phyloP scores from a whole-genome alignment of 768 basidiomycete genomes.

The Mrakia gelida region DNA sequence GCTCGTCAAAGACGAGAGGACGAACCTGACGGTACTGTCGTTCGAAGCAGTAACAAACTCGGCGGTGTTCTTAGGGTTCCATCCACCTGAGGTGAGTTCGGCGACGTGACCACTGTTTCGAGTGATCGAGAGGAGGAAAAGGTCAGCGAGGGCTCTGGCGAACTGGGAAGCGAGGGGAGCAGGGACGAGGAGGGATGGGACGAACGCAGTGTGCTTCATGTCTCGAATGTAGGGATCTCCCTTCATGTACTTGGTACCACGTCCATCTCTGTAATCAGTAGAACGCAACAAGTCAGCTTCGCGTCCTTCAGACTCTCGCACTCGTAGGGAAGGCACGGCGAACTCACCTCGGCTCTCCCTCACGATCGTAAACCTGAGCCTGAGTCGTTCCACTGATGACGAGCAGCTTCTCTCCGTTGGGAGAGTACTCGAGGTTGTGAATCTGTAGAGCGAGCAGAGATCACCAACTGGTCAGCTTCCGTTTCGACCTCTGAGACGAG shows the following conservation, averaged over 20 bases:
- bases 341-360: conserved; percentile 82
- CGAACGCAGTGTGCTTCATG: conserved; percentile 97
- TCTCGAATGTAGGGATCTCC: conserved; percentile 98
- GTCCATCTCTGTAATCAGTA: not conserved
- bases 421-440: conserved; percentile 83
- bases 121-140: conserved; percentile 28
- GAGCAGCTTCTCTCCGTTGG: conserved; percentile 77
- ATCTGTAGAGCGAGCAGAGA: conserved; percentile 53
- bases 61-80: conserved; percentile 83
- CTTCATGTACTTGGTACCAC: conserved; percentile 57
- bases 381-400: conserved; percentile 83
- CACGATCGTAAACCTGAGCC: conserved; percentile 81
- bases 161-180: not conserved
- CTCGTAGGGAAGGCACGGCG: not conserved
- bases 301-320: too few species aligned
- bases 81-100: conserved; percentile 80
- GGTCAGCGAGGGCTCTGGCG: not conserved
- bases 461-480: not conserved
- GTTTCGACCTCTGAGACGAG: not conserved
- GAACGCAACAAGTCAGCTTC: not conserved
- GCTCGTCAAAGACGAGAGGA: conserved; percentile 10
- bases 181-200: conserved; percentile 31
- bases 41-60: conserved; percentile 88
- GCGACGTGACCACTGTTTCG: conserved; percentile 82
- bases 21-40: conserved; percentile 88